These are phyloP conservation scores for Calonectria fujianensis DNA, from an alignment of 2,329 filamentous ascomycete species.

Conservation along the genomic window DNA sequence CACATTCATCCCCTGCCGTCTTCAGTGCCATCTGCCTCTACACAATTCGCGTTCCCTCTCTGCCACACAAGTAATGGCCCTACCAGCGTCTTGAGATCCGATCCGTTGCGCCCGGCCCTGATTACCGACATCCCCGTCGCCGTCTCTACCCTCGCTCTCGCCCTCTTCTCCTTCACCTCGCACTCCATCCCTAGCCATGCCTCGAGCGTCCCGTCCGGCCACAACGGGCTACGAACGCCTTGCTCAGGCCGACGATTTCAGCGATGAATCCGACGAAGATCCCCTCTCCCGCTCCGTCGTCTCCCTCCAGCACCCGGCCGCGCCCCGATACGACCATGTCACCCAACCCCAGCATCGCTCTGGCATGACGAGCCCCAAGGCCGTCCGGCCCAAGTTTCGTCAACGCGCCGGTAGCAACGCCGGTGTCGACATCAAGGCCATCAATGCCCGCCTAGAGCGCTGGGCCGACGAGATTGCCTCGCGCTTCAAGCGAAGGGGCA, in stretches of 20 bases:
- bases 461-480: conserved; percentile 99
- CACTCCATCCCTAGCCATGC: conserved; percentile 68
- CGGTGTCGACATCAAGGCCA: conserved; percentile 97
- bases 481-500: conserved; percentile 93
- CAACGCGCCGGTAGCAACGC: conserved; percentile 80
- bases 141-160: not conserved
- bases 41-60: not conserved
- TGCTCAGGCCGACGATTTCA: conserved; percentile 86
- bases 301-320: conserved; percentile 74
- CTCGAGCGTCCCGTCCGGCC: conserved; percentile 78
- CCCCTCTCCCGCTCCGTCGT: conserved; percentile 72
- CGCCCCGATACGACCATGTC: conserved; percentile 79
- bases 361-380: conserved; percentile 75
- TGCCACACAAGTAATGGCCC: conserved; percentile 46
- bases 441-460: conserved; percentile 94
- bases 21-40: not conserved
- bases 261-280: conserved; percentile 82
- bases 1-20: conserved; percentile 28
- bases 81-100: conserved; percentile 37
- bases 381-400: conserved; percentile 64
- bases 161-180: not conserved
- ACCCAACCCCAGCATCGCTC: conserved; percentile 77
- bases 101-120: conserved; percentile 23
- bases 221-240: conserved; percentile 91
- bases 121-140: conserved; percentile 21